phyloP scores from a whole-genome alignment of 2,329 filamentous ascomycete species.

The Cercospora canescens region DNA sequence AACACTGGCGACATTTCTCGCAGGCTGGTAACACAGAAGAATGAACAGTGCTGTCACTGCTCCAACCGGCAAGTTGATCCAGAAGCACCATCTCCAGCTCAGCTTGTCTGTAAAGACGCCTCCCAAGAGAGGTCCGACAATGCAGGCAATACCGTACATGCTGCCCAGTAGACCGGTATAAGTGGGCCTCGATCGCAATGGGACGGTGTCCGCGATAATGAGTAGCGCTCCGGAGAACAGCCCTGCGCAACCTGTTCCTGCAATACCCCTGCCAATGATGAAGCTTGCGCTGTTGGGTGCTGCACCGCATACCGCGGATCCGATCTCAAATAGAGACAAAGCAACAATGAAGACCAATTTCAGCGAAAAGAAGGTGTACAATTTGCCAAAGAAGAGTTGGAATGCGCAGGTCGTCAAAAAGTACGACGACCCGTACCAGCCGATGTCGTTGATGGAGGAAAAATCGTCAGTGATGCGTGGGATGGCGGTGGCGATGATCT shows the following conservation, averaged over 20 bases:
- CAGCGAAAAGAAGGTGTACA: conserved; percentile 28
- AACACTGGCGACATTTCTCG: conserved; percentile 30
- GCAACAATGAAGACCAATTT: conserved; percentile 38
- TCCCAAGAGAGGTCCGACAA: conserved; percentile 65
- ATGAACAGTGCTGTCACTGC: conserved; percentile 29
- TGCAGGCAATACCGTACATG: conserved; percentile 47
- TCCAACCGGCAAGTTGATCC: conserved; percentile 41
- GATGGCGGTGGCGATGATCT: conserved; percentile 48
- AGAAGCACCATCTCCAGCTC: conserved; percentile 59
- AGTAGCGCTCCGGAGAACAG: conserved; percentile 62
- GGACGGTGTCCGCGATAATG: conserved; percentile 54
- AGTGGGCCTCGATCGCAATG: conserved; percentile 27
- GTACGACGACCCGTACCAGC: conserved; percentile 41
- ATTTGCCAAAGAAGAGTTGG: conserved; percentile 36
- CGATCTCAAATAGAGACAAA: conserved; percentile 45
- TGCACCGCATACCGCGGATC: conserved; percentile 50
- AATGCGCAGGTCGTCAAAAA: conserved; percentile 37
- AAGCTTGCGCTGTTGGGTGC: conserved; percentile 36
- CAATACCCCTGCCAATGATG: conserved; percentile 57
- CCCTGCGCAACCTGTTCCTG: conserved; percentile 62
- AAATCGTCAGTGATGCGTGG: conserved; percentile 45
- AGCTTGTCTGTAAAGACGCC: conserved; percentile 64
- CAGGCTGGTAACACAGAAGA: conserved; percentile 40
- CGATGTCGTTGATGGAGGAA: conserved; percentile 37
- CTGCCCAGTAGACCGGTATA: conserved; percentile 35